A percentile compares a stretch with the other conserved stretches of the same genome.
Conservation (phyloP, 768 basidiomycete species). For the Collybiopsis confluens region DNA sequence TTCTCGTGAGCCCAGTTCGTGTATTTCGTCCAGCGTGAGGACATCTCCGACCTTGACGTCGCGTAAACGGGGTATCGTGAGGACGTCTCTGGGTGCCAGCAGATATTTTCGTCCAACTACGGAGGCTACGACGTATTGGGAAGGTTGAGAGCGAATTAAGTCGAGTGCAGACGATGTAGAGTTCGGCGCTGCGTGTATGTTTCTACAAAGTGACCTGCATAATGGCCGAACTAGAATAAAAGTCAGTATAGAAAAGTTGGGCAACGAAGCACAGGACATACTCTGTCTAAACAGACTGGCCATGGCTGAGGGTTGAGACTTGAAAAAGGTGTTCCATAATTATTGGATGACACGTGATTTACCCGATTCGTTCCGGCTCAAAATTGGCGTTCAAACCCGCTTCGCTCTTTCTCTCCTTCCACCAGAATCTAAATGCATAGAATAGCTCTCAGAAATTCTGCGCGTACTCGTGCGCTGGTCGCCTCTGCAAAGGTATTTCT, state of each 20-base stretch:
- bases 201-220: conserved; percentile 14
- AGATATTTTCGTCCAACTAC: conserved; percentile 87
- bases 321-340: too few species aligned
- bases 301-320: too few species aligned
- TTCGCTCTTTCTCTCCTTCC: conserved; percentile 36
- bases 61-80: conserved; percentile 90
- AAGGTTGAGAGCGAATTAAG: conserved; percentile 86
- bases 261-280: neutral
- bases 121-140: conserved; percentile 87
- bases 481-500: conserved; percentile 56
- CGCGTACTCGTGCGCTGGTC: conserved; percentile 72
- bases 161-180: conserved; percentile 63
- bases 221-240: neutral
- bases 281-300: conserved; percentile 8
- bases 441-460: conserved; percentile 81
- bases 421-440: conserved; percentile 68
- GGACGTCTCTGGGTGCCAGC: conserved; percentile 83
- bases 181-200: conserved; percentile 21
- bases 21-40: conserved; percentile 77
- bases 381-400: conserved; percentile 12
- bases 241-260: neutral
- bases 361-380: neutral
- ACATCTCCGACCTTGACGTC: conserved; percentile 83
- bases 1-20: conserved; percentile 94
- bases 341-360: too few species aligned